Evolutionary conservation across 2,329 filamentous ascomycete species (phyloP), one percentile per base, ranked within the genome.

Genomic region (Aspergillus pseudonomiae): DNA sequence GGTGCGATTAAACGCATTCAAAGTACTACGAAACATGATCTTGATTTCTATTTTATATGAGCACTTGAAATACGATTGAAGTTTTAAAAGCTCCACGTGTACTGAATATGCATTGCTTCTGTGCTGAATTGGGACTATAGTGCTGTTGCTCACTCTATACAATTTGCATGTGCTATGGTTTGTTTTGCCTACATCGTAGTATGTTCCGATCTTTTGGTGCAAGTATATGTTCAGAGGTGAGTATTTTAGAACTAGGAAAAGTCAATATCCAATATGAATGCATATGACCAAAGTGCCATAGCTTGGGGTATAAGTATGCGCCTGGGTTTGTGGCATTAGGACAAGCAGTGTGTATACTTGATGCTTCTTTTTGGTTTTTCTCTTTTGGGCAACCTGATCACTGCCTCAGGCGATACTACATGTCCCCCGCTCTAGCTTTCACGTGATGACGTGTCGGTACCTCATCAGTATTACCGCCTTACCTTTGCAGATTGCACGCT

Each of bases 381-480:
- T 19, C 7, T 41, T 41, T n/a, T 41, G 39, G 5, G 39, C 16
- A 7, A 16, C 45, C 45, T 14, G 21, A 26, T 48, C 45, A 28
- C 48, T 30, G 48, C 48, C 48, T 52, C 2, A 52, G 48, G 48
- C 48, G 10, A n/a, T 21, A 41, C 2, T 19, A 19, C 12, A n/a
- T 19, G 52, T 21, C 48, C 56, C 45, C 55, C 56, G 36, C 55
- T 30, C 28, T 11, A 48, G 21, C n/a, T 39, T 39, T 62, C 61
- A 63, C 62, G 62, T 63, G 62, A 63, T 43, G 58, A 57, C 58
- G 58, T 63, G 62, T 63, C 58, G 50, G 30, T 46, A 63, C 48
- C 61, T 59, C 61, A 46, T 59, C 24, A 24, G 11, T 39, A 41
- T 39, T 45, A 30, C 56, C 46, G 60, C 46, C 48, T 59, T n/a